Evolutionary conservation across 768 basidiomycete genomes (phyloP), one percentile per base, ranked within the genome.

Genomic region (Jaapia argillacea): DNA sequence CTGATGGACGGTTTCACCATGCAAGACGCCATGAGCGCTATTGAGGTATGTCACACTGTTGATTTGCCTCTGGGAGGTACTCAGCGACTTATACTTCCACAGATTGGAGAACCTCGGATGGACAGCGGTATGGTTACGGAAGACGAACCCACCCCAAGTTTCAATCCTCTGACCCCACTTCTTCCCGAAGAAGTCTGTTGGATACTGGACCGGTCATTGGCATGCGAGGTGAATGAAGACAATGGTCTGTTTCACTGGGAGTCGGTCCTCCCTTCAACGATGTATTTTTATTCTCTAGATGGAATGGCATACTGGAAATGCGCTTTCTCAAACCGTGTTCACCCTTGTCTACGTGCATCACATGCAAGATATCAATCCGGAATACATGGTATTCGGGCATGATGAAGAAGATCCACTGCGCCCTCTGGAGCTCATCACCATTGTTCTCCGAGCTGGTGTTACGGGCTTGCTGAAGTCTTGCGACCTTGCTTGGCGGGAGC

Each of bases 1-100:
- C 70, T 88, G 25, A 78, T 77, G 53, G 73, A 79, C 1, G 76
- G 73, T 24, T 83, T 89, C 51, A 74, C 77, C 14, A 67, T 94
- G 38, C 74, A 81, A 48, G 92, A 97, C 48, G 81, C 89, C n/a
- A 94, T 97, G 91, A 85, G 85, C 52, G 86, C 89, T 12, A 79
- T 96, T 43, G 85, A 92, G 75, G 88, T 85, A 56, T 46, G 68
- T 53, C 42, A 49, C 39, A 42, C 43, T 48, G 51, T 41, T 50
- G 48, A 48, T 49, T 46, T 36, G 27, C 27, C 27, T 44, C 28
- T n/a, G 42, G 7, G 28, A 18, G 4, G 18, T 18, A 25, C 18
- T 38, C 36, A 45, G 14, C 6, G 1, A 44, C 42, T 47, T 31
- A 33, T 25, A 42, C 36, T 46, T 37, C 27, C 10, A 35, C 60